Evolutionary conservation across 2,329 filamentous ascomycete genomes (phyloP).

Genomic region (Tolypocladium sp.): DNA sequence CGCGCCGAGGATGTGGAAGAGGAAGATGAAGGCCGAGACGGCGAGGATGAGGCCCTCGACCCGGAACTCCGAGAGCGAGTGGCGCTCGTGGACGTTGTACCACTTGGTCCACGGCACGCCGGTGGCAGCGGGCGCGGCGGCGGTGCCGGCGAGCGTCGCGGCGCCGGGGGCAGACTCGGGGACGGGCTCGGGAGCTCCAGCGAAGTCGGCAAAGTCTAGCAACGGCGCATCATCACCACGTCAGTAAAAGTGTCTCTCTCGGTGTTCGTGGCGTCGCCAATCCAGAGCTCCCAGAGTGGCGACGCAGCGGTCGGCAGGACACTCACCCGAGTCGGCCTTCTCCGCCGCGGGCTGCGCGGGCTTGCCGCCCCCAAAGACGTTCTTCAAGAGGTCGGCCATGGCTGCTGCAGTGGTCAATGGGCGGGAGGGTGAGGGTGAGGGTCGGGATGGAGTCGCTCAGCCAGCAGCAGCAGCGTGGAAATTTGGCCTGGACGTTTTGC

Average conservation of each 20-base stretch:
- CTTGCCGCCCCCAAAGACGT: conserved; percentile 61
- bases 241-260: neutral
- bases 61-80: conserved; percentile 74
- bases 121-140: conserved; percentile 36
- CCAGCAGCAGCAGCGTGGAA: neutral
- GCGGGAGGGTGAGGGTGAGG: conserved; percentile 1
- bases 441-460: neutral
- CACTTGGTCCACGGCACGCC: conserved; percentile 75
- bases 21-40: conserved; percentile 63
- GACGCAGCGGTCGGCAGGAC: neutral
- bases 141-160: conserved; percentile 34
- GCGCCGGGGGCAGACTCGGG: conserved; percentile 39
- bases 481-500: neutral
- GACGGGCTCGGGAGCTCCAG: conserved; percentile 61
- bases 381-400: conserved; percentile 56
- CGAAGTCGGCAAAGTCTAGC: conserved; percentile 89
- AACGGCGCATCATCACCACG: neutral
- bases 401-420: conserved; percentile 16
- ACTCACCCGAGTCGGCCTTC: conserved; percentile 56
- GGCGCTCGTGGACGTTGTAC: conserved; percentile 94
- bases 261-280: neutral
- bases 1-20: conserved; percentile 74
- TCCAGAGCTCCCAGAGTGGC: neutral
- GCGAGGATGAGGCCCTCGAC: conserved; percentile 75
- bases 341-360: conserved; percentile 30